These are phyloP conservation scores for Afroboletus lepidellus DNA, from an alignment of 1,284 basidiomycete species.

Conservation along the genomic window DNA sequence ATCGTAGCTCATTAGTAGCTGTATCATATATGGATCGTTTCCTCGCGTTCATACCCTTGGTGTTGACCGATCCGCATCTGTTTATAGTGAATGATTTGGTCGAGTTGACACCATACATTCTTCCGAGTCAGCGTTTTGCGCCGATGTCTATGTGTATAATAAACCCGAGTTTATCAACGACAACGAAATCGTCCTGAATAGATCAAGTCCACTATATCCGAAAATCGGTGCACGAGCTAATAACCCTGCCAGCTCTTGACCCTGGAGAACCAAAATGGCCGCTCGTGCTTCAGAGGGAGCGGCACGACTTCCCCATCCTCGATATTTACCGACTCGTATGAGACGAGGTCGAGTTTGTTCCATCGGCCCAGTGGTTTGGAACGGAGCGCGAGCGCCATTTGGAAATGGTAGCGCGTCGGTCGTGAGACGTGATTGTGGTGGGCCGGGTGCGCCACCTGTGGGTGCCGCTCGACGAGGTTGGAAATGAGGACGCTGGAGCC, in stretches of 20 bases:
- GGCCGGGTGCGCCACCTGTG: constrained; percentile 18
- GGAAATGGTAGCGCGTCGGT: constrained; percentile 69
- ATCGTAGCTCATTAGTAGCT: constrained; percentile 23
- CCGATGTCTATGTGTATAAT: no score
- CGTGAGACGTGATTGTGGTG: constrained; percentile 12
- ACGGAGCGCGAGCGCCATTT: constrained; percentile 79
- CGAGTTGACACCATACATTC: background rate
- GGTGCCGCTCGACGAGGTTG: constrained; percentile 58
- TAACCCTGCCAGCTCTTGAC: constrained; percentile 55
- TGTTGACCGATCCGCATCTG: background rate
- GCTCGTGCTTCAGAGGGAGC: constrained; percentile 77
- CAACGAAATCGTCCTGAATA: background rate
- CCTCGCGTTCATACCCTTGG: background rate
- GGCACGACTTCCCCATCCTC: constrained; percentile 73
- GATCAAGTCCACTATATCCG: background rate
- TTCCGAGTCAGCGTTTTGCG: no score
- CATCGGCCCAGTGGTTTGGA: constrained; percentile 81
- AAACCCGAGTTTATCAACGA: background rate
- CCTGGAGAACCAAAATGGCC: constrained; percentile 92
- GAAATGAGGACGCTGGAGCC: constrained; percentile 59
- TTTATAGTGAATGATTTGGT: background rate
- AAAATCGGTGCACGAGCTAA: constrained; percentile 6
- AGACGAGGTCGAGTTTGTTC: constrained; percentile 81
- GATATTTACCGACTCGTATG: constrained; percentile 74
- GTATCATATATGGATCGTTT: constrained; percentile 29